phyloP scores from a whole-genome alignment of 1,284 basidiomycete genomes.

The Ustilago sp. region DNA sequence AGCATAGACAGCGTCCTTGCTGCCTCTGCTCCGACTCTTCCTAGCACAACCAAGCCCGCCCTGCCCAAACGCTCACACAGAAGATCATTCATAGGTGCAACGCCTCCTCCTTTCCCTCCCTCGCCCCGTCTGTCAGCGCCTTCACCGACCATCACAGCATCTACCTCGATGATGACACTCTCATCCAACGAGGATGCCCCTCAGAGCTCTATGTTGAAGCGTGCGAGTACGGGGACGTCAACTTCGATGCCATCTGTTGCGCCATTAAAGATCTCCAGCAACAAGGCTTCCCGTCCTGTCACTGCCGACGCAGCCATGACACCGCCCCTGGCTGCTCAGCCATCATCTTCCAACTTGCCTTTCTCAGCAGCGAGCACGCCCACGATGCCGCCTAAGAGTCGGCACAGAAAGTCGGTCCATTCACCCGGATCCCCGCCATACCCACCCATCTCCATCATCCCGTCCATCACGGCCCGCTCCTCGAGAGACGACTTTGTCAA shows the following conservation, averaged over 20 bases:
- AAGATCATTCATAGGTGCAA: conserved; percentile 6
- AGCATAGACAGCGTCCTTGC: neutral
- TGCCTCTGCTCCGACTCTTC: neutral
- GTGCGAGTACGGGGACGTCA: conserved; percentile 7
- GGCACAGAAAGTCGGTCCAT: neutral
- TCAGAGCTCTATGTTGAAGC: neutral
- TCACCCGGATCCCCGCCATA: neutral
- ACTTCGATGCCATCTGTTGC: conserved; percentile 1
- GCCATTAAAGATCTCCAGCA: conserved; percentile 10
- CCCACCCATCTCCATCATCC: neutral
- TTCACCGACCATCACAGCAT: neutral
- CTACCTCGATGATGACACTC: conserved; percentile 1
- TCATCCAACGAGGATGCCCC: neutral
- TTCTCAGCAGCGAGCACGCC: neutral
- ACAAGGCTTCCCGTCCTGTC: conserved; percentile 1
- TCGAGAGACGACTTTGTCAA: conserved; percentile 1
- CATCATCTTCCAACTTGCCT: neutral
- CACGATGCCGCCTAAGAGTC: conserved; percentile 10
- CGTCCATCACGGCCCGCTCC: neutral
- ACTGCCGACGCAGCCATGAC: neutral
- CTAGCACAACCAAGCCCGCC: neutral
- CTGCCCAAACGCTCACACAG: conserved; percentile 18
- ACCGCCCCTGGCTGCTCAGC: neutral
- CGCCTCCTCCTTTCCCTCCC: conserved; percentile 3
- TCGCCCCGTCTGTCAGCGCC: neutral